Evolutionary conservation across 768 basidiomycete genomes (phyloP).

Genomic region (Xanthoconium purpureum): DNA sequence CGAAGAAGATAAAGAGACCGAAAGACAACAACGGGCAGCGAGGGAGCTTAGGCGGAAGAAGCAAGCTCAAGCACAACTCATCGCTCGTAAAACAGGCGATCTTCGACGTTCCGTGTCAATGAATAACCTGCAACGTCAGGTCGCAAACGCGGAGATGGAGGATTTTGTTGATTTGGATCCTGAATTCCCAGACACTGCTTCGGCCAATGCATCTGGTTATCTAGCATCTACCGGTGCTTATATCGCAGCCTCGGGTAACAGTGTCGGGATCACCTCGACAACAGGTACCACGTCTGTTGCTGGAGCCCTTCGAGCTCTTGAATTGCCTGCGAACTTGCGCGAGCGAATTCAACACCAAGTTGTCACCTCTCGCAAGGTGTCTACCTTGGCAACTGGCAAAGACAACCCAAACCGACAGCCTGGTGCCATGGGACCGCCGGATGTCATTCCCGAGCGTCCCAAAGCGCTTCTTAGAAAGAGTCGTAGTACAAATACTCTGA

Average conservation of each 20-base stretch:
- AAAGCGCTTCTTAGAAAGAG: slow-evolving; percentile 61
- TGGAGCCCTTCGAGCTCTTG: slow-evolving; percentile 40
- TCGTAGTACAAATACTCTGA: slow-evolving; percentile 75
- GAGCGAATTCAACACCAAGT: slow-evolving; percentile 64
- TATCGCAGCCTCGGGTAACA: slow-evolving; percentile 93
- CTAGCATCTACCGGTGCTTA: slow-evolving; percentile 60
- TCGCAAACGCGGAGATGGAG: slow-evolving; percentile 39
- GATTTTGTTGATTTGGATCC: slow-evolving; percentile 42
- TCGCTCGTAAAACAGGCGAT: slow-evolving; percentile 42
- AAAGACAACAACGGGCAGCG: slow-evolving; percentile 24
- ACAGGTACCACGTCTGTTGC: slow-evolving; percentile 80
- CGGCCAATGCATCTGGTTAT: slow-evolving; percentile 69
- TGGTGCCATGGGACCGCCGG: slow-evolving; percentile 66
- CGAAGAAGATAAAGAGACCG: slow-evolving; percentile 38
- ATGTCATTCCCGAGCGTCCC: slow-evolving; percentile 51
- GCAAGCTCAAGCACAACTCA: slow-evolving; percentile 27
- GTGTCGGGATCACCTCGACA: slow-evolving; percentile 86
- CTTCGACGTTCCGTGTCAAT: slow-evolving; percentile 74
- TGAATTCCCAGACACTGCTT: slow-evolving; percentile 42
- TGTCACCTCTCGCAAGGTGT: slow-evolving; percentile 58
- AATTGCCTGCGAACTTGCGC: slow-evolving; percentile 52
- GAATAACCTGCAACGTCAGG: slow-evolving; percentile 66
- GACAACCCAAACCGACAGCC: slow-evolving; percentile 26
- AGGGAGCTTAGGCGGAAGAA: slow-evolving; percentile 29
- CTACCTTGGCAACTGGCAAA: slow-evolving; percentile 27